Evolutionary conservation across 2,329 filamentous ascomycete genomes (phyloP).

Genomic region (Aspergillus versicolor): DNA sequence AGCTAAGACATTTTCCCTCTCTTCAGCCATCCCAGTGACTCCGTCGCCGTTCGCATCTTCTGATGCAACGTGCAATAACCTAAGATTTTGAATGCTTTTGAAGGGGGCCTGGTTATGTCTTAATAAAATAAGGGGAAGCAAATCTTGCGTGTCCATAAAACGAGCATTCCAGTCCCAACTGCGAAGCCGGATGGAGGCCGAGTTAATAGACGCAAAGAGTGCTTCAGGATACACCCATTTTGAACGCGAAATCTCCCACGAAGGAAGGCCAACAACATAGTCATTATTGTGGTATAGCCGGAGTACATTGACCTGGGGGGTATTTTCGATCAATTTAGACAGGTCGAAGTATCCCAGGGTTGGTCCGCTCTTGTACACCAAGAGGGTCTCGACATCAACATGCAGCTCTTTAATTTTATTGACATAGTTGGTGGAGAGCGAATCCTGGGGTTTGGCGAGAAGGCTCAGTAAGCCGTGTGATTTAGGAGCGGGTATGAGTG

Average conservation of each 20-base stretch:
- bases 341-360: conserved; percentile 58
- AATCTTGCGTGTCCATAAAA: conserved; percentile 38
- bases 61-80: conserved; percentile 36
- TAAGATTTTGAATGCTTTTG: conserved; percentile 32
- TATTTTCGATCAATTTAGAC: conserved; percentile 57
- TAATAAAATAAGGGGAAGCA: conserved; percentile 50
- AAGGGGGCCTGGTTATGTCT: conserved; percentile 60
- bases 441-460: conserved; percentile 54
- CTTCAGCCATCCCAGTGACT: conserved; percentile 42
- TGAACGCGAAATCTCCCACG: conserved; percentile 26
- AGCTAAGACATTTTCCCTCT: conserved; percentile 34
- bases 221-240: conserved; percentile 69
- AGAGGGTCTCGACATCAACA: conserved; percentile 63
- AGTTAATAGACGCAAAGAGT: conserved; percentile 64
- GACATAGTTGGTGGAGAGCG: conserved; percentile 62
- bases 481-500: conserved; percentile 56
- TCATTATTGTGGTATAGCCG: conserved; percentile 72
- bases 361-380: conserved; percentile 54
- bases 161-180: conserved; percentile 59
- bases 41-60: conserved; percentile 27
- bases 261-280: conserved; percentile 33
- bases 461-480: conserved; percentile 51
- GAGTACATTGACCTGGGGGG: conserved; percentile 67
- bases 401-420: conserved; percentile 69
- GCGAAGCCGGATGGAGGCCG: conserved; percentile 46